Conservation (phyloP, 306 rosid species). For the Medicago lupulina region DNA sequence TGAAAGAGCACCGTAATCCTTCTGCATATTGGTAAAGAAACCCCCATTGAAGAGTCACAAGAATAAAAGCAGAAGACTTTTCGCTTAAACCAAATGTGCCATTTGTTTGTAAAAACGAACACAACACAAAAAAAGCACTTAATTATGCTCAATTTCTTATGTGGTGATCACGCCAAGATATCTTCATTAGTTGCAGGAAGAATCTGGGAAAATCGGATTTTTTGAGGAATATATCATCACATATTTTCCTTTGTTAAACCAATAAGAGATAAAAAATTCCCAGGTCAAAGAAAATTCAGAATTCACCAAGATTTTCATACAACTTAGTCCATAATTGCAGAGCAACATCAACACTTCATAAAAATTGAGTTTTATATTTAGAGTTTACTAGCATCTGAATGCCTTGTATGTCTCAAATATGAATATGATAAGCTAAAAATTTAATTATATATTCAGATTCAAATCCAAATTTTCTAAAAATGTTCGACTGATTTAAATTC, state of each 20-base stretch:
- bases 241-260: neutral
- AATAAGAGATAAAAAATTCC: neutral
- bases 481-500: conserved; percentile 7
- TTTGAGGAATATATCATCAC: neutral
- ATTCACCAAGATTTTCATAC: conserved; percentile 18
- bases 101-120: neutral
- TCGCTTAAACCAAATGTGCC: neutral
- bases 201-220: neutral
- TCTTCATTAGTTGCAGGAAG: neutral
- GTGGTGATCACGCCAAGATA: neutral
- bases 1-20: conserved; percentile 2
- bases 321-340: conserved; percentile 13
- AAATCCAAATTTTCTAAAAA: conserved; percentile 28
- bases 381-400: conserved; percentile 26
- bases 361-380: neutral
- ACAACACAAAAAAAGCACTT: neutral
- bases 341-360: conserved; percentile 7
- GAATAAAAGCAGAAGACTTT: conserved; percentile 13
- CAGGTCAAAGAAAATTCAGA: conserved; percentile 4
- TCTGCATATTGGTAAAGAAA: conserved; percentile 27
- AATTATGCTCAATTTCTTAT: neutral
- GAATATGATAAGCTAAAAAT: neutral
- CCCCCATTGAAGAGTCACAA: neutral
- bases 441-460: conserved; percentile 24
- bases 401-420: conserved; percentile 23